Percentiles rank a stretch among this genome's conserved stretches.
phyloP scores from a whole-genome alignment of 73 alveolate genomes.

The Urostyla sp. region DNA sequence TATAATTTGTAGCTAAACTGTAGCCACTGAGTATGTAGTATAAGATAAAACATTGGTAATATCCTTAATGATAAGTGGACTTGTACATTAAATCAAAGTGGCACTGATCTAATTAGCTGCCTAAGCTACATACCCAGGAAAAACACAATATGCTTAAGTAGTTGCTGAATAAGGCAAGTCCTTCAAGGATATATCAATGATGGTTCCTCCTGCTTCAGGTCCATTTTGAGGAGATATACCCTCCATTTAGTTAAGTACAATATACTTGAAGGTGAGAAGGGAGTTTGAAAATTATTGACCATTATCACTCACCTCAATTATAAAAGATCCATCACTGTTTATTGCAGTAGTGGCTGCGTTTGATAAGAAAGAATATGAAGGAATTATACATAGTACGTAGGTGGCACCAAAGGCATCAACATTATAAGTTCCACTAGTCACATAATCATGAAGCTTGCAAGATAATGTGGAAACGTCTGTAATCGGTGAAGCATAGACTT shows the following conservation, averaged over 20 bases:
- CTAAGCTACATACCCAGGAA: slow-evolving; percentile 50
- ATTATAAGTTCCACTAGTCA: slow-evolving; percentile 16
- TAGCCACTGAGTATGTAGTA: slow-evolving; percentile 29
- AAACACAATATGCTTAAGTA: background rate
- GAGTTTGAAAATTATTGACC: slow-evolving; percentile 32
- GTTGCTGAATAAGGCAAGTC: slow-evolving; percentile 23
- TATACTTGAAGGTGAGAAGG: slow-evolving; percentile 9
- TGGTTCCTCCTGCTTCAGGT: slow-evolving; percentile 56
- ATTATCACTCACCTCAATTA: slow-evolving; percentile 35
- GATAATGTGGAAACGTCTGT: slow-evolving; percentile 14
- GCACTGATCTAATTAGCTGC: background rate
- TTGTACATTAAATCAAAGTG: slow-evolving; percentile 24
- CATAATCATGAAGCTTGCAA: slow-evolving; percentile 49
- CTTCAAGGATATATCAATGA: background rate
- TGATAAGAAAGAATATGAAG: slow-evolving; percentile 13
- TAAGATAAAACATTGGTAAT: slow-evolving; percentile 24
- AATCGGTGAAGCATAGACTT: background rate
- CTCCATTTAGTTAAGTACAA: slow-evolving; percentile 5
- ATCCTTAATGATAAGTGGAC: slow-evolving; percentile 22
- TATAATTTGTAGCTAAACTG: slow-evolving; percentile 2
- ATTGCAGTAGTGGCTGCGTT: slow-evolving; percentile 11
- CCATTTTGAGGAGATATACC: slow-evolving; percentile 39
- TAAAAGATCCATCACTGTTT: background rate
- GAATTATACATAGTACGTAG: slow-evolving; percentile 37
- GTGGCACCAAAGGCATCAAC: background rate